Conservation (phyloP, 1,139 yeast genomes). For the Petasospora rhodanensis region DNA sequence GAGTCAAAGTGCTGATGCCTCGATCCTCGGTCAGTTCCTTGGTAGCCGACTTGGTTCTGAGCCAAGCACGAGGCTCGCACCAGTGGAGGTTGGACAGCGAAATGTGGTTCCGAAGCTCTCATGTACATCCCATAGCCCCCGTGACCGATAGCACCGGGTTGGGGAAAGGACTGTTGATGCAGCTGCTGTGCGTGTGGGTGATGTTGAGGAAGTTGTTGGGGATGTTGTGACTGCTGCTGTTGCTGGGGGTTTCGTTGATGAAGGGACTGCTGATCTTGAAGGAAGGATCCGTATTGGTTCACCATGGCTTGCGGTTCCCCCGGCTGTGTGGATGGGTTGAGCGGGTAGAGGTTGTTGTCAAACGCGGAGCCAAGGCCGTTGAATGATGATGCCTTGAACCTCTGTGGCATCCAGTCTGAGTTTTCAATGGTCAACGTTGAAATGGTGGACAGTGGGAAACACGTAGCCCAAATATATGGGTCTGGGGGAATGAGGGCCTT, state of each 20-base stretch:
- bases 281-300: too few species aligned
- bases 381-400: conserved; percentile 10
- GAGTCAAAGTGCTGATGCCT: background rate
- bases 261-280: conserved; percentile 1
- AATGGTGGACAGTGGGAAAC: too few species aligned
- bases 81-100: conserved; percentile 8
- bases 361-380: conserved; percentile 2
- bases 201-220: background rate
- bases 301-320: background rate
- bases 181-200: conserved; percentile 1
- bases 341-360: conserved; percentile 1
- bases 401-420: conserved; percentile 6
- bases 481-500: too few species aligned
- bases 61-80: conserved; percentile 9
- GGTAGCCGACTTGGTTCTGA: background rate
- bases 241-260: conserved; percentile 3
- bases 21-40: background rate
- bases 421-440: too few species aligned
- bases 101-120: conserved; percentile 10
- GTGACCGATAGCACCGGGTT: background rate
- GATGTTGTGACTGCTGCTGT: conserved; percentile 1
- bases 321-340: background rate
- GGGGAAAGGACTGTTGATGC: background rate
- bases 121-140: conserved; percentile 1
- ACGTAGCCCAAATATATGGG: too few species aligned